phyloP scores from a whole-genome alignment of 805 yeast species.

The Zygosaccharomyces bisporus region DNA sequence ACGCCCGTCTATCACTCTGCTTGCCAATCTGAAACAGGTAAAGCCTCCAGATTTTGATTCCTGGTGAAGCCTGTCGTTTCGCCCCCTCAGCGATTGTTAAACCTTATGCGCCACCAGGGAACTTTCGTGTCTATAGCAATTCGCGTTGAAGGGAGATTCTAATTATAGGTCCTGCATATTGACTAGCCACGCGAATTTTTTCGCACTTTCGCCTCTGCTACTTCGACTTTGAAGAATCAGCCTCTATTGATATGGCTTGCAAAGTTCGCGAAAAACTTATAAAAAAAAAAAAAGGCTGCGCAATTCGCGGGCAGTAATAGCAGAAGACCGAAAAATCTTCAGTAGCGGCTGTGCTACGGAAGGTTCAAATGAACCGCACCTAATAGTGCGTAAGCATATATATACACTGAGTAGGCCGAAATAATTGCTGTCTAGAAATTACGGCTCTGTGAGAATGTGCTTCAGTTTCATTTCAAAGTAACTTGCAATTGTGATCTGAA shows the following conservation, averaged over 20 bases:
- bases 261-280: not conserved
- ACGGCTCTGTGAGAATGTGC: no score
- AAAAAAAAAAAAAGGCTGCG: not conserved
- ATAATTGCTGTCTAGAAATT: no score
- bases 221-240: not conserved
- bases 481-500: no score
- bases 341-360: not conserved
- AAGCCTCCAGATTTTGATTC: not conserved
- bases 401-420: no score
- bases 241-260: not conserved
- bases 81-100: not conserved
- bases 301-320: not conserved
- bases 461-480: no score
- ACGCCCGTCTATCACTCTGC: not conserved
- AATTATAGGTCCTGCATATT: not conserved
- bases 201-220: not conserved
- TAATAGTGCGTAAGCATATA: not conserved
- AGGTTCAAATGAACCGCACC: not conserved
- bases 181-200: slow-evolving; percentile 7
- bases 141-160: slow-evolving; percentile 1
- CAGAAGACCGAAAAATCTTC: not conserved
- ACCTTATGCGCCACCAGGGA: not conserved
- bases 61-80: not conserved
- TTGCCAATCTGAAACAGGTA: slow-evolving; percentile 4
- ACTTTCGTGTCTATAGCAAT: slow-evolving; percentile 3